Evolutionary conservation across 1,284 basidiomycete species (phyloP).

Genomic region (Irpex lacteus): DNA sequence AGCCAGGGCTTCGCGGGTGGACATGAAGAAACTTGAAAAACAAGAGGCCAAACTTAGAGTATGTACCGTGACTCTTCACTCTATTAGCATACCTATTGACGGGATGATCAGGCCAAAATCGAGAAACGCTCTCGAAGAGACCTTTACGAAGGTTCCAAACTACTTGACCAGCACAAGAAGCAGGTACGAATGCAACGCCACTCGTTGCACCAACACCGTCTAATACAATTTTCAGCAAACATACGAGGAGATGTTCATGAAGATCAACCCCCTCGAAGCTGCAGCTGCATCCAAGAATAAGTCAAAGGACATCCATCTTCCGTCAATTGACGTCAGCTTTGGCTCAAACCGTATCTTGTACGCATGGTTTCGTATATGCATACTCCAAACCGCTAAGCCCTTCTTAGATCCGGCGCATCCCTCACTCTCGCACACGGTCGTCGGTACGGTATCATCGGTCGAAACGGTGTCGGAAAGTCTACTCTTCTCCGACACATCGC

Average conservation of each 20-base stretch:
- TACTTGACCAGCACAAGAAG: slow-evolving; percentile 90
- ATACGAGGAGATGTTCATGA: slow-evolving; percentile 99
- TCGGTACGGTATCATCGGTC: slow-evolving; percentile 84
- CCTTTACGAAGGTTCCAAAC: slow-evolving; percentile 94
- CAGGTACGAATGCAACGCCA: slow-evolving; percentile 48
- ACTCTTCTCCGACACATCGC: slow-evolving; percentile 96
- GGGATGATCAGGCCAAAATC: slow-evolving; percentile 77
- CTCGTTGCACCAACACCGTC: background rate
- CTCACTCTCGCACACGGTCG: slow-evolving; percentile 89
- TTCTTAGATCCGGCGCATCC: slow-evolving; percentile 66
- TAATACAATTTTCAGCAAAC: slow-evolving; percentile 61
- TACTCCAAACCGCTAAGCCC: slow-evolving; percentile 6
- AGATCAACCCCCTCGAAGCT: slow-evolving; percentile 96
- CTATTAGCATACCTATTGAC: background rate
- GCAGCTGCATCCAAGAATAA: slow-evolving; percentile 83
- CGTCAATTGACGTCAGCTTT: slow-evolving; percentile 94
- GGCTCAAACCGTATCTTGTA: slow-evolving; percentile 91
- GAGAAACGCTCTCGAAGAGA: slow-evolving; percentile 90
- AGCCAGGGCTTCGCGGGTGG: slow-evolving; percentile 86
- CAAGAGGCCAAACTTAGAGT: slow-evolving; percentile 96
- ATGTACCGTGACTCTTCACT: slow-evolving; percentile 12
- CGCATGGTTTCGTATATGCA: slow-evolving; percentile 28
- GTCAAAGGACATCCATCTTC: slow-evolving; percentile 95
- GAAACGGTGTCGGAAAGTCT: slow-evolving; percentile 96
- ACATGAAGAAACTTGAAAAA: slow-evolving; percentile 97